Conservation (phyloP, 352 stramenopile genomes). For the Globisporangium irregulare region DNA sequence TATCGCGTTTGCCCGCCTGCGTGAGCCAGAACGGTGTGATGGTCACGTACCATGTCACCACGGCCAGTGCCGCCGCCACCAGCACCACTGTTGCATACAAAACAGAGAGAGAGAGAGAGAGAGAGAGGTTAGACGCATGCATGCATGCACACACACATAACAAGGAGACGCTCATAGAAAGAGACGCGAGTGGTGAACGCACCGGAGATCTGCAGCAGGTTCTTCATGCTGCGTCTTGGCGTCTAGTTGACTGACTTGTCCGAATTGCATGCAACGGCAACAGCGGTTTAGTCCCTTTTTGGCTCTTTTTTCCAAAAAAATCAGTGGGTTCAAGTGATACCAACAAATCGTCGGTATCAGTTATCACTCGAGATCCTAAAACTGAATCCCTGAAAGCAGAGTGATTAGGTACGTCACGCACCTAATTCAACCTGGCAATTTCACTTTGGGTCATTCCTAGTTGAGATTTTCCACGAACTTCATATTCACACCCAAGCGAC, state of each 20-base stretch:
- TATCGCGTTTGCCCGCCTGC: slow-evolving; percentile 51
- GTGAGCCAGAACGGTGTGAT: slow-evolving; percentile 66
- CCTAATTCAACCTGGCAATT: no score
- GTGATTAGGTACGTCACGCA: no score
- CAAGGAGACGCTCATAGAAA: not conserved
- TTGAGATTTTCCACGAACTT: no score
- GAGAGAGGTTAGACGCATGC: not conserved
- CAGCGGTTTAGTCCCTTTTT: not conserved
- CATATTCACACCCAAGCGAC: no score
- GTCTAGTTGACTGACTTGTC: not conserved
- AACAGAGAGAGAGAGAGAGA: not conserved
- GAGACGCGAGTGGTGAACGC: not conserved
- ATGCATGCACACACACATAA: not conserved
- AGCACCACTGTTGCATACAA: slow-evolving; percentile 33
- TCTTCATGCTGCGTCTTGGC: slow-evolving; percentile 29
- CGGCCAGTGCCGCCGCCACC: slow-evolving; percentile 42
- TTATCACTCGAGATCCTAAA: no score
- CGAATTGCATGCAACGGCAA: not conserved
- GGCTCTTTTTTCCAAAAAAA: no score
- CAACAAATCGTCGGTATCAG: no score
- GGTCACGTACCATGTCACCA: slow-evolving; percentile 66
- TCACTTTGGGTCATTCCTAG: no score
- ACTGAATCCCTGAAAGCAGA: no score
- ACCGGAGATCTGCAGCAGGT: slow-evolving; percentile 43
- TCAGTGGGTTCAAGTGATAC: no score